Evolutionary conservation across 148 eudicot species (phyloP).

Genomic region (Vaccinium myrtillus): DNA sequence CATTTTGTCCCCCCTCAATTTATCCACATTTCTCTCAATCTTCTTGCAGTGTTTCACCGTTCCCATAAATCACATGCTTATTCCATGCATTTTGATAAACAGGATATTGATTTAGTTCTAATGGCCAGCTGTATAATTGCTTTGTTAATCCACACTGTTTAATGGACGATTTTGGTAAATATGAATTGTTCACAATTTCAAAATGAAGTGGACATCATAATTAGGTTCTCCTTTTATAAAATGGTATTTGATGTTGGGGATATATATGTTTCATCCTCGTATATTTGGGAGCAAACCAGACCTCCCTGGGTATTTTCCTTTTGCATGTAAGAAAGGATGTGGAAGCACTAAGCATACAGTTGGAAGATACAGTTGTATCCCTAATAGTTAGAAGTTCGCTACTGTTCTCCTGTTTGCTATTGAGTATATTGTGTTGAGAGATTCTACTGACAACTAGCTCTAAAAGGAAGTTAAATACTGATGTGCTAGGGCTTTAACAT

Average conservation of each 20-base stretch:
- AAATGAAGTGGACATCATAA: not conserved
- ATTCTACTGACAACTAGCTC: not conserved
- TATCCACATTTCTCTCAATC: no score
- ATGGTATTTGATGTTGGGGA: not conserved
- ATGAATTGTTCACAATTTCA: not conserved
- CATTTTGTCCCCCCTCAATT: no score
- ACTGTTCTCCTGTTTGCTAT: not conserved
- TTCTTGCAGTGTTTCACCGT: no score
- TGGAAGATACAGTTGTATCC: not conserved
- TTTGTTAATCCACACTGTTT: not conserved
- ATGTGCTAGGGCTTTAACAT: slow-evolving; percentile 11
- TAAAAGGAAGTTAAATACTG: slow-evolving; percentile 5
- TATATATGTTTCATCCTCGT: not conserved
- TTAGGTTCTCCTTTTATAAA: not conserved
- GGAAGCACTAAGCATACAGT: not conserved
- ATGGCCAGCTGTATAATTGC: no score
- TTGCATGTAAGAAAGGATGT: not conserved
- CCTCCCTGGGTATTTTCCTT: not conserved
- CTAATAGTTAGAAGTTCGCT: not conserved
- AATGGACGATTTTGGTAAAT: not conserved
- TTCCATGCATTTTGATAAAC: no score
- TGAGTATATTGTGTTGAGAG: not conserved
- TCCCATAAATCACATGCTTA: no score
- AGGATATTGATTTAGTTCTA: no score
- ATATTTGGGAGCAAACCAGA: not conserved